These are phyloP conservation scores for Vicia sativa DNA, from an alignment of 306 rosid species.

Conservation along the genomic window DNA sequence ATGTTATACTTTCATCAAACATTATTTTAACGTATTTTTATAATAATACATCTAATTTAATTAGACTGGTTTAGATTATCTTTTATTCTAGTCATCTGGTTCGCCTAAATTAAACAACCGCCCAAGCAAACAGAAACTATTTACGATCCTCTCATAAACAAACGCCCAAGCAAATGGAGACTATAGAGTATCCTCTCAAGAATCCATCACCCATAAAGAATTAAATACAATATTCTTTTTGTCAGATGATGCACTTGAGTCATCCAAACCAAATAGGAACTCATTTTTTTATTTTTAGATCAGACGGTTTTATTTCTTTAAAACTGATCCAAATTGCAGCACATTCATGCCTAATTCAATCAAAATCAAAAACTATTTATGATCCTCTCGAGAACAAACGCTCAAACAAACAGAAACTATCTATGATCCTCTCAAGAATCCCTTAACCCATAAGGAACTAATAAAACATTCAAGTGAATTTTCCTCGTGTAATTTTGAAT, in stretches of 20 bases:
- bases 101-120: too few species aligned
- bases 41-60: too few species aligned
- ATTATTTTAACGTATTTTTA: too few species aligned
- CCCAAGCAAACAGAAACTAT: background rate
- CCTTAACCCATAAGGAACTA: background rate
- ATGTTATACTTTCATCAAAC: too few species aligned
- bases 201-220: conserved; percentile 17
- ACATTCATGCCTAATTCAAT: too few species aligned
- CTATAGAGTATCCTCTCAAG: background rate
- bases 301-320: too few species aligned
- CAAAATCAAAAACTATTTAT: background rate
- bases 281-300: too few species aligned
- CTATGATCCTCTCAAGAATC: conserved; percentile 1
- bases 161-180: background rate
- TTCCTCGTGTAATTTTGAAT: conserved; percentile 9
- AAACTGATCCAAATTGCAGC: too few species aligned
- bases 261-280: too few species aligned
- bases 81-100: too few species aligned
- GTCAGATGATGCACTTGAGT: too few species aligned
- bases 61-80: too few species aligned
- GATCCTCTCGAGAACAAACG: background rate
- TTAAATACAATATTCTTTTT: background rate
- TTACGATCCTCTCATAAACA: background rate
- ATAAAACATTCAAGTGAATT: background rate
- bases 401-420: background rate